Conservation (phyloP, 805 yeast genomes). For the Blastobotrys americana region DNA sequence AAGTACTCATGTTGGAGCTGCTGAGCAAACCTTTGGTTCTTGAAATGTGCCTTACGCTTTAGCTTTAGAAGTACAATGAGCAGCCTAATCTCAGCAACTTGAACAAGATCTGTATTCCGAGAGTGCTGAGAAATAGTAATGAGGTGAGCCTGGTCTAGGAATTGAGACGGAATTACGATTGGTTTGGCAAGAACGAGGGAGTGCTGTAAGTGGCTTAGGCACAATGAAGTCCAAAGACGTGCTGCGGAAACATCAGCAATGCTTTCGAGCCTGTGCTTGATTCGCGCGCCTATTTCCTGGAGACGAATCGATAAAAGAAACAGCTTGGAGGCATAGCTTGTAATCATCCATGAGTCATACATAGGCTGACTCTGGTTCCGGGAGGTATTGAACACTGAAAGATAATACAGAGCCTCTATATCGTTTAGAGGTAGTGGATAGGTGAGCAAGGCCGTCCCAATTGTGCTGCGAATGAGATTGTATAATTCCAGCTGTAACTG, state of each 20-base stretch:
- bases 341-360: constrained; percentile 46
- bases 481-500: constrained; percentile 43
- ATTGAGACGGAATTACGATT: constrained; percentile 35
- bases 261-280: not conserved
- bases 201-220: constrained; percentile 45
- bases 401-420: constrained; percentile 51
- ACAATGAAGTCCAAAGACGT: constrained; percentile 46
- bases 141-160: constrained; percentile 35
- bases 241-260: constrained; percentile 43
- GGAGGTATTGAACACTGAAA: constrained; percentile 47
- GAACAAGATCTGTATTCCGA: constrained; percentile 9
- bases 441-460: constrained; percentile 44
- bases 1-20: not conserved
- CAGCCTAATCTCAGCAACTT: constrained; percentile 9
- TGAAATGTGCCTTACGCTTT: not conserved
- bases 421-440: constrained; percentile 53
- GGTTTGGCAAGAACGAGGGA: constrained; percentile 46
- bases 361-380: constrained; percentile 48
- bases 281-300: constrained; percentile 4
- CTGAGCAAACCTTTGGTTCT: not conserved
- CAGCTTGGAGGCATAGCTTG: constrained; percentile 46
- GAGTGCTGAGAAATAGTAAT: constrained; percentile 4
- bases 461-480: constrained; percentile 42
- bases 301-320: constrained; percentile 36
- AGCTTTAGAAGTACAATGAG: constrained; percentile 5